phyloP scores from a whole-genome alignment of 2,329 filamentous ascomycete species.

The Aspergillus sp. region DNA sequence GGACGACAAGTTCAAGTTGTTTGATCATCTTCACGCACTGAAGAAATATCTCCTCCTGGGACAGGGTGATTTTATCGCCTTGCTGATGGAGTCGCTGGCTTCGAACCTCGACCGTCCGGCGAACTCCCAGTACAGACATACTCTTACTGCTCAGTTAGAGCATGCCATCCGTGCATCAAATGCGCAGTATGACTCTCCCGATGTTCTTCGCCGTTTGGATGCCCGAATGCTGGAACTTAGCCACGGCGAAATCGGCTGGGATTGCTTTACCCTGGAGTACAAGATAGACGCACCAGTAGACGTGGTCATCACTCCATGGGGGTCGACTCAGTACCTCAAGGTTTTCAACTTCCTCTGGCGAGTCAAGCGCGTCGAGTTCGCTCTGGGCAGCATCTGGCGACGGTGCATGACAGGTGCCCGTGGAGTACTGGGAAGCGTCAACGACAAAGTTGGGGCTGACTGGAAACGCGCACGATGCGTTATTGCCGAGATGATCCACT shows the following conservation, averaged over 20 bases:
- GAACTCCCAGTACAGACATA: constrained; percentile 95
- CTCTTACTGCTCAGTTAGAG: constrained; percentile 93
- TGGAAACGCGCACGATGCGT: constrained; percentile 90
- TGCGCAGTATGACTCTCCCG: constrained; percentile 88
- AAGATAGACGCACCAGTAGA: constrained; percentile 96
- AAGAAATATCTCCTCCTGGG: constrained; percentile 94
- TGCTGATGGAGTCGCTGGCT: constrained; percentile 94
- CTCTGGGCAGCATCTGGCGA: constrained; percentile 84
- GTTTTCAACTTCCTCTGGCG: constrained; percentile 99
- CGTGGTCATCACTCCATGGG: constrained; percentile 94
- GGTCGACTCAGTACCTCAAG: constrained; percentile 93
- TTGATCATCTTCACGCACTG: constrained; percentile 84
- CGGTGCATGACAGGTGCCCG: constrained; percentile 92
- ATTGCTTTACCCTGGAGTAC: constrained; percentile 98
- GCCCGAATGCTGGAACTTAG: constrained; percentile 97
- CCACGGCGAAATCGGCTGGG: constrained; percentile 97
- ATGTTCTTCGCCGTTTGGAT: constrained; percentile 86
- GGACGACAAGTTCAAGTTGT: constrained; percentile 91
- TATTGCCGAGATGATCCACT: constrained; percentile 97
- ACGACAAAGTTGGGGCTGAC: constrained; percentile 68
- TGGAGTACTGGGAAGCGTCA: constrained; percentile 78
- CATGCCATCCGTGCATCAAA: constrained; percentile 97
- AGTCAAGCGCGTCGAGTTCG: constrained; percentile 96
- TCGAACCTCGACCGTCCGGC: constrained; percentile 91
- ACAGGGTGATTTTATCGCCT: constrained; percentile 93